phyloP scores from a whole-genome alignment of 768 basidiomycete species.

The Leccinum ochraceum region DNA sequence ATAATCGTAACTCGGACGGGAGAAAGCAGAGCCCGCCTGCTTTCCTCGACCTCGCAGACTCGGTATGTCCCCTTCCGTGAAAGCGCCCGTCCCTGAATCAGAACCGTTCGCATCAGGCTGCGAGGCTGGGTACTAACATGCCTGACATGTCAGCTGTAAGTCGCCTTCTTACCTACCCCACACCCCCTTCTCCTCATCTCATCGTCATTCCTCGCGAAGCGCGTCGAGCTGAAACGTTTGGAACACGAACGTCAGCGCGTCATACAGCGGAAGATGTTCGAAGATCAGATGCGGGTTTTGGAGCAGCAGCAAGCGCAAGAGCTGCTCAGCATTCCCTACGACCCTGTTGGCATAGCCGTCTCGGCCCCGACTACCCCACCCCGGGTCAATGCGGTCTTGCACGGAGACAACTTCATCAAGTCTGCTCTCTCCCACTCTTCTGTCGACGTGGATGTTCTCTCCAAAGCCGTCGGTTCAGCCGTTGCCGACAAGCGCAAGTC shows the following conservation, averaged over 20 bases:
- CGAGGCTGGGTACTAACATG: conserved; percentile 82
- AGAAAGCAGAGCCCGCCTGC: conserved; percentile 88
- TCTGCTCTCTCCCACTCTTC: conserved; percentile 48
- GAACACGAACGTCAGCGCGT: conserved; percentile 85
- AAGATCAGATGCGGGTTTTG: conserved; percentile 93
- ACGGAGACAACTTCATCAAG: conserved; percentile 51
- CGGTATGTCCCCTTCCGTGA: conserved; percentile 53
- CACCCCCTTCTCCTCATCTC: conserved; percentile 2
- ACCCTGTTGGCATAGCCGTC: conserved; percentile 68
- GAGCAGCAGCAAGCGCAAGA: conserved; percentile 91
- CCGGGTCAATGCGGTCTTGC: conserved; percentile 70
- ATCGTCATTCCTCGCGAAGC: conserved; percentile 42
- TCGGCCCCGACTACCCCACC: conserved; percentile 90
- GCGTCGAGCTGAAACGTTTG: conserved; percentile 86
- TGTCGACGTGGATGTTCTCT: conserved; percentile 63
- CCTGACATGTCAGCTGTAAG: conserved; percentile 85
- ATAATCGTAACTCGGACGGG: conserved; percentile 69
- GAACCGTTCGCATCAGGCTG: conserved; percentile 50
- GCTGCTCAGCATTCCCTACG: conserved; percentile 73
- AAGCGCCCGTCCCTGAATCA: conserved; percentile 11
- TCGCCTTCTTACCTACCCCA: conserved; percentile 19
- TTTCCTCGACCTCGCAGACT: conserved; percentile 92
- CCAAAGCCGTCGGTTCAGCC: conserved; percentile 67
- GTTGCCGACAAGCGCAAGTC: conserved; percentile 82
- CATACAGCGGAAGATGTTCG: conserved; percentile 87